Percentiles rank a stretch among this genome's conserved stretches.
Evolutionary conservation across 1,284 basidiomycete genomes (phyloP).

Genomic region (Puccinia coronata): DNA sequence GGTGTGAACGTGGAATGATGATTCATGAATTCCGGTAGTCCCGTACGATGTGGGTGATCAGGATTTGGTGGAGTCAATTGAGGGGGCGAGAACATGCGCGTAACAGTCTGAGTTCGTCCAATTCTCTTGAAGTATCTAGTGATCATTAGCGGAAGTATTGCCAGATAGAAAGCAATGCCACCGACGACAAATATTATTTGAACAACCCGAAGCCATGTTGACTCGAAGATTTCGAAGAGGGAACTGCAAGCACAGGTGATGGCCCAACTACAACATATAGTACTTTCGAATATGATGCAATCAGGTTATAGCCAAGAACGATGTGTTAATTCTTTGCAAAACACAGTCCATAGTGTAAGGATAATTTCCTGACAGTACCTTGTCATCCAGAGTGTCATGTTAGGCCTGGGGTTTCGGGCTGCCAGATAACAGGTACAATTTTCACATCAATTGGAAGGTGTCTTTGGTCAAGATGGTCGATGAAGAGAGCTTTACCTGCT

Average conservation of each 20-base stretch:
- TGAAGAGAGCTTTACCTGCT: constrained; percentile 3
- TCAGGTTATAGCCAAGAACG: too few relatives aligned
- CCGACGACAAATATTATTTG: constrained; percentile 18
- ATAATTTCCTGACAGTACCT: constrained; percentile 9
- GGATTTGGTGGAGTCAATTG: not conserved
- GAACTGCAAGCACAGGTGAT: constrained; percentile 29
- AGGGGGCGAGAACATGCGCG: constrained; percentile 15
- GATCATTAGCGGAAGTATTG: constrained; percentile 25
- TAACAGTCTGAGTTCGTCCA: constrained; percentile 3
- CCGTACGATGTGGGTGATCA: not conserved
- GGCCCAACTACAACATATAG: constrained; percentile 28
- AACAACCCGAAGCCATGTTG: constrained; percentile 1
- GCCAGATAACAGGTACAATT: not conserved
- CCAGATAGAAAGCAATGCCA: constrained; percentile 8
- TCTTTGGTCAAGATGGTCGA: not conserved
- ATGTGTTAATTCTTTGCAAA: not conserved
- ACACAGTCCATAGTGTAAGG: not conserved
- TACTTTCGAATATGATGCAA: too few relatives aligned
- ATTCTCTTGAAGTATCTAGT: constrained; percentile 32
- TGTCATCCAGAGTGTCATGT: constrained; percentile 31
- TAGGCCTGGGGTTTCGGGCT: constrained; percentile 11
- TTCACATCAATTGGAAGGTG: not conserved
- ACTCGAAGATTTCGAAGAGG: constrained; percentile 5
- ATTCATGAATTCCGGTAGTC: not conserved
- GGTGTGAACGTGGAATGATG: not conserved